A percentile compares a stretch with the other conserved stretches of the same genome.
phyloP scores from a whole-genome alignment of 1,284 basidiomycete genomes.

The Sanghuangporus baumii region DNA sequence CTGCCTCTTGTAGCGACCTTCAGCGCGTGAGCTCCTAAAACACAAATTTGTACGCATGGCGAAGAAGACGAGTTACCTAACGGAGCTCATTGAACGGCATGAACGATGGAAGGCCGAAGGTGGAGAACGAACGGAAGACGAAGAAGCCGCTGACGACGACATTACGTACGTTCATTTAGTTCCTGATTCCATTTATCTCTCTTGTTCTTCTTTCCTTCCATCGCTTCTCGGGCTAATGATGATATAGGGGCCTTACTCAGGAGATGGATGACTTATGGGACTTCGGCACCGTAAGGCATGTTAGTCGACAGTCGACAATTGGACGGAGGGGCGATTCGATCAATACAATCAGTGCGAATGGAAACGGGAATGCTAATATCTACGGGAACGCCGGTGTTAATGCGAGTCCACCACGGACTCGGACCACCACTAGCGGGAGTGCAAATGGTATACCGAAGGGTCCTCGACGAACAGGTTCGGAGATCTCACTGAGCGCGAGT shows the following conservation, averaged over 20 bases:
- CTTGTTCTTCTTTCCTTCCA: slow-evolving; percentile 6
- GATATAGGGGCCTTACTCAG: slow-evolving; percentile 42
- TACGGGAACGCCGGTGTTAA: slow-evolving; percentile 6
- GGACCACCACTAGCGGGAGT: slow-evolving; percentile 1
- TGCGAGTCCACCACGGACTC: slow-evolving; percentile 13
- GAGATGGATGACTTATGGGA: slow-evolving; percentile 91
- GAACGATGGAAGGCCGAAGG: slow-evolving; percentile 93
- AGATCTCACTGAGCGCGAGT: slow-evolving; percentile 35
- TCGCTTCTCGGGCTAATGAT: slow-evolving; percentile 6
- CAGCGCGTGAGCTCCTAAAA: slow-evolving; percentile 91
- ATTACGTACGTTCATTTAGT: not conserved
- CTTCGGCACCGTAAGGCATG: slow-evolving; percentile 84
- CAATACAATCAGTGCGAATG: slow-evolving; percentile 15
- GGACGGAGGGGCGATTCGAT: slow-evolving; percentile 39
- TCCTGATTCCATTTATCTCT: not conserved
- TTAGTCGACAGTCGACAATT: slow-evolving; percentile 49
- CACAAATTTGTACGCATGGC: slow-evolving; percentile 95
- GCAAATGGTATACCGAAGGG: slow-evolving; percentile 24
- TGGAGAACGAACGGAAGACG: slow-evolving; percentile 71
- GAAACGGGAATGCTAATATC: slow-evolving; percentile 10
- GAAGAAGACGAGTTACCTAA: slow-evolving; percentile 90
- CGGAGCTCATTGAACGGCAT: slow-evolving; percentile 91
- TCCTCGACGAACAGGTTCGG: slow-evolving; percentile 48
- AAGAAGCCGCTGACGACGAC: slow-evolving; percentile 23
- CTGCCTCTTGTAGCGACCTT: slow-evolving; percentile 65